Evolutionary conservation across 2,329 filamentous ascomycete genomes (phyloP), one percentile per base, ranked within the genome.

Genomic region (Penicillium oxalicum): DNA sequence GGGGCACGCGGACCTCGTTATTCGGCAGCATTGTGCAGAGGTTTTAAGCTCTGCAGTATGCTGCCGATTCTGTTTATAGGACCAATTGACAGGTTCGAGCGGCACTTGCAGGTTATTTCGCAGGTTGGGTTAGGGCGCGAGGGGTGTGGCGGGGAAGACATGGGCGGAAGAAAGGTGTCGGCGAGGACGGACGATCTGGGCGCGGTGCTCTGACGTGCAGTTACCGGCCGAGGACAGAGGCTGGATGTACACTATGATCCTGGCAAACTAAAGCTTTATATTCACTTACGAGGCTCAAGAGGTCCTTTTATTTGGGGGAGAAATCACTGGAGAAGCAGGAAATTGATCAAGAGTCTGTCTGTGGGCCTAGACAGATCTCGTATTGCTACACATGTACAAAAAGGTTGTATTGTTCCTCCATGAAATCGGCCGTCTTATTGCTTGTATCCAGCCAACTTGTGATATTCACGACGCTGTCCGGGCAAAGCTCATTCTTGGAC

Each of bases 301-400:
- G 38, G 41, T 40, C 34, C 38, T 40, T 11, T n/a, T n/a, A 29
- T 43, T 45, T 47, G 46, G 45, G 11, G 29, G 11, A 32, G 11
- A 8, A 32, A 32, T 32, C 29, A 11, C 29, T 9, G 25, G 32
- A 50, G 42, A 50, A 12, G 39, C 47, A 59, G 52, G 47, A 45
- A 54, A 53, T 48, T 52, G 54, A 60, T 62, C 57, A 51, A 58
- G 53, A 50, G 45, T 61, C 57, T 60, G 59, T 60, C 62, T 54
- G 60, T 54, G 26, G 26, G 41, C 53, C 54, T 55, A 59, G 54
- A 56, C 59, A 61, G 58, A 60, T 36, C 59, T 56, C 57, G 61
- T 66, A 66, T 65, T 66, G 66, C 64, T 69, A 70, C 65, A 70
- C 57, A 65, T 56, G 56, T 66, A 60, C 63, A 61, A 45, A 61